These are phyloP conservation scores for Agarophyton chilense DNA, from an alignment of 23 red algal species.

Conservation along the genomic window DNA sequence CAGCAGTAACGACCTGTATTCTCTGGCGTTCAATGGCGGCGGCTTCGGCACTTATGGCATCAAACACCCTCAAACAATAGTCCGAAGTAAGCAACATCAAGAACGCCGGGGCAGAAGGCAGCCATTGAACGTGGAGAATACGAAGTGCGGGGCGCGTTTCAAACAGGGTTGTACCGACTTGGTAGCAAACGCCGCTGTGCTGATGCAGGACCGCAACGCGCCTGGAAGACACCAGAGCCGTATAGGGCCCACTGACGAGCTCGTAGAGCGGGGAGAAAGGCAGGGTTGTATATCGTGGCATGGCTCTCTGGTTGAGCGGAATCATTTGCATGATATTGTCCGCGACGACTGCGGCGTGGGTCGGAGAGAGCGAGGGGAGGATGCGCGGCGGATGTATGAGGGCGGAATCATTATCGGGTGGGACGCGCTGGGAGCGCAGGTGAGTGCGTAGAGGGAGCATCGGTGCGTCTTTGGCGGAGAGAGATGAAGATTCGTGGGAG, in stretches of 20 bases:
- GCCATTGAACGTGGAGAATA: constrained; percentile 31
- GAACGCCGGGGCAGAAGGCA: constrained; percentile 51
- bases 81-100: constrained; percentile 66
- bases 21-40: constrained; percentile 36
- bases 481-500: not conserved
- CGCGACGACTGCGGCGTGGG: not conserved
- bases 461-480: not conserved
- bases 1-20: constrained; percentile 33
- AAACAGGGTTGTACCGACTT: constrained; percentile 28
- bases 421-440: not conserved
- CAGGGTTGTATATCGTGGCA: not conserved
- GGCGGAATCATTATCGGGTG: not conserved
- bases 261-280: not conserved
- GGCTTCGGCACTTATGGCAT: constrained; percentile 24
- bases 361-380: not conserved
- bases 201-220: not conserved
- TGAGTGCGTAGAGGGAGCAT: not conserved
- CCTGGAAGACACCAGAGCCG: not conserved
- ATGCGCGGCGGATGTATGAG: not conserved
- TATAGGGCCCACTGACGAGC: constrained; percentile 5
- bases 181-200: not conserved
- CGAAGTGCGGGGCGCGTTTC: constrained; percentile 25
- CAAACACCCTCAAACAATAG: constrained; percentile 40
- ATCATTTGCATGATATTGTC: not conserved
- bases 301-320: not conserved